Percentiles rank a stretch among this genome's conserved stretches.
Conservation (phyloP, 495 filamentous ascomycete genomes). For the Penicillium coprophilum region DNA sequence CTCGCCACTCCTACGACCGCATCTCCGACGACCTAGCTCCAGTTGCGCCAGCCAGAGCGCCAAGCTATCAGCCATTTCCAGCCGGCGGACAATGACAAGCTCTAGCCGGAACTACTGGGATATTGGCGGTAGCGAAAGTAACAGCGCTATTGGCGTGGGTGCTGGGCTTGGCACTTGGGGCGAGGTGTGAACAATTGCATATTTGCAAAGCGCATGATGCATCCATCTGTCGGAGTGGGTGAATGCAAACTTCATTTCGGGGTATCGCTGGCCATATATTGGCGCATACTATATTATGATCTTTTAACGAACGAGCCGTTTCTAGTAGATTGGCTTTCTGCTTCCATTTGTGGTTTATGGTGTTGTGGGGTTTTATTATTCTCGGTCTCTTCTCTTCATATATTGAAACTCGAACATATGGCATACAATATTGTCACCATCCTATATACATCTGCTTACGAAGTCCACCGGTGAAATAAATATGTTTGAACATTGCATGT, state of each 20-base stretch:
- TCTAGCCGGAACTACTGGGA: constrained; percentile 86
- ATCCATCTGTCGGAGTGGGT: neutral
- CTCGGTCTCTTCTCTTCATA: constrained; percentile 7
- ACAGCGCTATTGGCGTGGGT: constrained; percentile 59
- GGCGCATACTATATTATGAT: constrained; percentile 1
- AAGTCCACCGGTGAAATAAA: neutral
- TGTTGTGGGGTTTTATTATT: constrained; percentile 2
- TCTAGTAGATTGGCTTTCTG: neutral
- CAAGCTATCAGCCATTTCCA: constrained; percentile 58
- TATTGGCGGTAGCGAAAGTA: constrained; percentile 74
- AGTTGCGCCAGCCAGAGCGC: constrained; percentile 83
- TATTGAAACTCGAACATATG: constrained; percentile 8
- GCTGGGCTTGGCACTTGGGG: constrained; percentile 73
- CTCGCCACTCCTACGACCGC: constrained; percentile 39
- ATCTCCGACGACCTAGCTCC: constrained; percentile 55
- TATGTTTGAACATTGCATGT: neutral
- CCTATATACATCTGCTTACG: neutral
- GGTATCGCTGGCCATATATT: neutral
- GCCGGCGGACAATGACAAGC: constrained; percentile 49
- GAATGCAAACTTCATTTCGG: neutral
- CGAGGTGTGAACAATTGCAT: constrained; percentile 52
- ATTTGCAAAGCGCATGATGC: neutral
- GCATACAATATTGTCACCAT: neutral
- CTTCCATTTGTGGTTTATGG: constrained; percentile 3
- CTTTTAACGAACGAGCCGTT: constrained; percentile 1